These are phyloP conservation scores for Dioscorea zingiberensis DNA, from an alignment of 106 monocot genomes.

Conservation along the genomic window DNA sequence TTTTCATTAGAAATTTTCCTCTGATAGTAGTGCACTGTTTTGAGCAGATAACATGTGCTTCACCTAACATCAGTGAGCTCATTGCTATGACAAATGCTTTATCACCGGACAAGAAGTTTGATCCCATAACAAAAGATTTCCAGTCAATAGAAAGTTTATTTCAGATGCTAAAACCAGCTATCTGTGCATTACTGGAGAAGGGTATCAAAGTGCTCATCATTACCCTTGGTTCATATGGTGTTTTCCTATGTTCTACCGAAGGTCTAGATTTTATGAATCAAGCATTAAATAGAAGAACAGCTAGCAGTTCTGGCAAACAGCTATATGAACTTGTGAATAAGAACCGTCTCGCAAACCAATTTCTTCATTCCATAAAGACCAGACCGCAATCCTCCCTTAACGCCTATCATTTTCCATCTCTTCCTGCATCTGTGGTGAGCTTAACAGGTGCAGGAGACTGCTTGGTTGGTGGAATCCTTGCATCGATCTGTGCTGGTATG, in stretches of 20 bases:
- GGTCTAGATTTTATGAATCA: conserved; percentile 16
- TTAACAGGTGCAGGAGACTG: conserved; percentile 83
- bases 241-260: conserved; percentile 53
- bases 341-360: conserved; percentile 2
- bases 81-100: conserved; percentile 71
- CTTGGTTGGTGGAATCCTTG: conserved; percentile 75
- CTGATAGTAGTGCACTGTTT: background rate
- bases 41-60: conserved; percentile 61
- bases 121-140: background rate
- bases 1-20: too few species aligned
- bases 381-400: conserved; percentile 3
- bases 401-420: conserved; percentile 66
- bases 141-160: conserved; percentile 37
- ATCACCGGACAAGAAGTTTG: conserved; percentile 19
- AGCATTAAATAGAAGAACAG: conserved; percentile 6
- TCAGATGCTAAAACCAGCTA: conserved; percentile 45
- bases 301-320: background rate
- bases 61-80: conserved; percentile 83
- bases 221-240: conserved; percentile 67
- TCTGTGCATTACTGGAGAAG: conserved; percentile 44
- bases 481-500: conserved; percentile 56
- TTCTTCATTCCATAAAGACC: conserved; percentile 5
- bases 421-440: conserved; percentile 54
- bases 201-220: conserved; percentile 62
- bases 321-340: conserved; percentile 28